Evolutionary conservation across 495 filamentous ascomycete genomes (phyloP).

Genomic region (Neurospora intermedia): DNA sequence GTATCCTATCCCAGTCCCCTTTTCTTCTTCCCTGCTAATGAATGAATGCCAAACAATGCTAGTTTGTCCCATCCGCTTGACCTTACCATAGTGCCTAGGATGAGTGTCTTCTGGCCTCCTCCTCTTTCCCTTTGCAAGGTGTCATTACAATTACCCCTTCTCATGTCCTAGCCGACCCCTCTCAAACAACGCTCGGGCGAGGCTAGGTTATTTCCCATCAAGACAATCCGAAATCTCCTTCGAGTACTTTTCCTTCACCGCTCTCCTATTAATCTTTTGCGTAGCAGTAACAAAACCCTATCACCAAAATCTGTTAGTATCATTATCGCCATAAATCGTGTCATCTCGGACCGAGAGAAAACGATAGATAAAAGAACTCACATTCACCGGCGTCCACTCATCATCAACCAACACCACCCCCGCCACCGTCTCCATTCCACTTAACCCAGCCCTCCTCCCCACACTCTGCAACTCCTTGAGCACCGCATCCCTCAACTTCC

Average conservation of each 20-base stretch:
- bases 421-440: conserved; percentile 45
- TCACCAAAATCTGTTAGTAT: conserved; percentile 14
- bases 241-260: conserved; percentile 41
- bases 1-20: background rate
- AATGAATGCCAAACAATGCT: background rate
- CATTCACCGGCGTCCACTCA: conserved; percentile 56
- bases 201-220: conserved; percentile 5
- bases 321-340: background rate
- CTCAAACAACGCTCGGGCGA: too few relatives aligned
- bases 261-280: conserved; percentile 51
- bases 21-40: background rate
- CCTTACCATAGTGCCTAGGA: background rate
- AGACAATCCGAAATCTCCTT: conserved; percentile 43
- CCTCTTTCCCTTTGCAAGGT: background rate
- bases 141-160: background rate
- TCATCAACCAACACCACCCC: conserved; percentile 52
- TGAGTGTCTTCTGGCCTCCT: background rate
- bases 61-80: background rate
- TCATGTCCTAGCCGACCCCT: background rate
- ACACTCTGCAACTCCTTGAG: conserved; percentile 42
- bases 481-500: conserved; percentile 39
- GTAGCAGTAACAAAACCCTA: conserved; percentile 52
- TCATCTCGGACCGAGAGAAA: background rate
- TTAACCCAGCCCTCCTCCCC: conserved; percentile 41
- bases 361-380: conserved; percentile 24